These are phyloP conservation scores for Lecanosticta acicola DNA, from an alignment of 2,329 filamentous ascomycete species.

Conservation along the genomic window DNA sequence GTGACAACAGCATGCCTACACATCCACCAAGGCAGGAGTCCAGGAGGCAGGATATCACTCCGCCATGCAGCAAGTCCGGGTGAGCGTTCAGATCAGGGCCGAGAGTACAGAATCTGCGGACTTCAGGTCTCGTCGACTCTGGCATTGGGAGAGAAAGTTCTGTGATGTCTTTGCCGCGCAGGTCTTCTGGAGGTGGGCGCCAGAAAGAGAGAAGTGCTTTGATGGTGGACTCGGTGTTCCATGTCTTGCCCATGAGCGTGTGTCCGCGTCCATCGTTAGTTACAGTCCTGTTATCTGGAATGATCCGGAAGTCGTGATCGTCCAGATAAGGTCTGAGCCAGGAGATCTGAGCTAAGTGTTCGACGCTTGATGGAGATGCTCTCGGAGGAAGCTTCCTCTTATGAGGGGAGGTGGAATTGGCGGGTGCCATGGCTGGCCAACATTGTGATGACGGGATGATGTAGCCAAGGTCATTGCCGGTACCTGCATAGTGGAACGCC, in stretches of 20 bases:
- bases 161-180: background rate
- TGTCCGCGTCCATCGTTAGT: conserved; percentile 18
- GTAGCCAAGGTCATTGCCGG: too few species aligned
- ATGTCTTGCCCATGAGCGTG: conserved; percentile 22
- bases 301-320: conserved; percentile 13
- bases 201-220: conserved; percentile 13
- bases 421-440: too few species aligned
- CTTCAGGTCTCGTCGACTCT: conserved; percentile 13
- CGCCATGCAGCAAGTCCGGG: conserved; percentile 19
- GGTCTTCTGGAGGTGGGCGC: conserved; percentile 4
- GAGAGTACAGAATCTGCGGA: conserved; percentile 19
- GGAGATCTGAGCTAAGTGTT: conserved; percentile 17
- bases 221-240: conserved; percentile 20
- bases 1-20: conserved; percentile 12
- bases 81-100: conserved; percentile 20
- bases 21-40: conserved; percentile 16
- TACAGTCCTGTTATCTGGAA: conserved; percentile 15
- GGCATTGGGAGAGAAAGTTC: conserved; percentile 6
- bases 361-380: conserved; percentile 13
- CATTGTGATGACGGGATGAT: too few species aligned
- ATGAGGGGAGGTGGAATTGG: too few species aligned
- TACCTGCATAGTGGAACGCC: too few species aligned
- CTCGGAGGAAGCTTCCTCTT: background rate
- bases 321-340: conserved; percentile 10
- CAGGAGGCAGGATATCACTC: conserved; percentile 18